phyloP scores from a whole-genome alignment of 768 basidiomycete genomes.

The Stropharia rugosoannulata region DNA sequence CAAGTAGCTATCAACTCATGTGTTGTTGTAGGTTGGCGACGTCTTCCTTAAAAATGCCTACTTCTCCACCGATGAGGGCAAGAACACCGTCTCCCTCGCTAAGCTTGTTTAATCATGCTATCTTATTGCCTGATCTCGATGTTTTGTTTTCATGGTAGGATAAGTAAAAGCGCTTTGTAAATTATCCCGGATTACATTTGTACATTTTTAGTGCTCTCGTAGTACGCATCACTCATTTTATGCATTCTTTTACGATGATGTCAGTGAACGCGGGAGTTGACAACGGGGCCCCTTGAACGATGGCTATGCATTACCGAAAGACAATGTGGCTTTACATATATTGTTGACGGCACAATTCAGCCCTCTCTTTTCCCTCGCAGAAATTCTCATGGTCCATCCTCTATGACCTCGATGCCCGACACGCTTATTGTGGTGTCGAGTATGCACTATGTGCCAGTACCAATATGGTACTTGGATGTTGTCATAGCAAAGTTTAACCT shows the following conservation, averaged over 20 bases:
- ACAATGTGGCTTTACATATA: too few species aligned
- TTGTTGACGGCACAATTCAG: too few species aligned
- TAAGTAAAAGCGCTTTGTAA: neutral
- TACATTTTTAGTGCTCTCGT: neutral
- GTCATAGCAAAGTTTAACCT: too few species aligned
- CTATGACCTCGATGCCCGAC: too few species aligned
- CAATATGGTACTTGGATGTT: too few species aligned
- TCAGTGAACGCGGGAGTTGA: neutral
- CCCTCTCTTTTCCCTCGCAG: too few species aligned
- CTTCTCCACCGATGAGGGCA: constrained; percentile 59
- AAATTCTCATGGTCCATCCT: too few species aligned
- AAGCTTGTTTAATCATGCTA: constrained; percentile 12
- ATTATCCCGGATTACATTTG: constrained; percentile 1
- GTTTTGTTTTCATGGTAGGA: neutral
- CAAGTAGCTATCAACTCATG: neutral
- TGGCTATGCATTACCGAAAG: too few species aligned
- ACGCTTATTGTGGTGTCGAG: too few species aligned
- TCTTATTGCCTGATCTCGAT: neutral
- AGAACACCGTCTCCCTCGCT: constrained; percentile 61
- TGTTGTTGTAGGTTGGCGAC: constrained; percentile 50
- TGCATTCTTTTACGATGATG: neutral
- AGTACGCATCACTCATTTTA: neutral
- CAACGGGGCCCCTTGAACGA: too few species aligned
- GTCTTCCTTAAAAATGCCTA: constrained; percentile 80
- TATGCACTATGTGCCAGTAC: too few species aligned